phyloP scores from a whole-genome alignment of 1,284 basidiomycete genomes.

The Trametes versicolor region DNA sequence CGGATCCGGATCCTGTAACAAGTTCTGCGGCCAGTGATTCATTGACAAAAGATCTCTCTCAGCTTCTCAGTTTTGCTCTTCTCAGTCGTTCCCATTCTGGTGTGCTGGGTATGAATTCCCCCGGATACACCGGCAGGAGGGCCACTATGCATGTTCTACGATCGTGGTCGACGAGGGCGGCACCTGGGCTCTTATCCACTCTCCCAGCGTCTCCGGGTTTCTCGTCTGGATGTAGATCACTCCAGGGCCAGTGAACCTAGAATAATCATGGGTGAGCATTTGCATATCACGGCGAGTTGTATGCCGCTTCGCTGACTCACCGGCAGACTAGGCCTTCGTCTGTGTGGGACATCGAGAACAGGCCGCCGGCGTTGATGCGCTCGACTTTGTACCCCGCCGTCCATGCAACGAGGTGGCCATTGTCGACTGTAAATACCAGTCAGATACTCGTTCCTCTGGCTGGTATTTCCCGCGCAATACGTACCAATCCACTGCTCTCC shows the following conservation, averaged over 20 bases:
- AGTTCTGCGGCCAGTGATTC: too few relatives aligned
- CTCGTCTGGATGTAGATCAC: conserved; percentile 46
- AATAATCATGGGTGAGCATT: too few relatives aligned
- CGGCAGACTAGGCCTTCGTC: conserved; percentile 45
- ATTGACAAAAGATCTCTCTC: too few relatives aligned
- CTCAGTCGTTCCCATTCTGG: too few relatives aligned
- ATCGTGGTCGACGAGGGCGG: conserved; percentile 28
- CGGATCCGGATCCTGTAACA: too few relatives aligned
- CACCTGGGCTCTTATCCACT: conserved; percentile 44
- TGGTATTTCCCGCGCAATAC: too few relatives aligned
- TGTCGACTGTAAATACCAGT: conserved; percentile 40
- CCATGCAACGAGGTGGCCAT: conserved; percentile 48
- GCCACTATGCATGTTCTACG: too few relatives aligned
- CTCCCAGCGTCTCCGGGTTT: conserved; percentile 43
- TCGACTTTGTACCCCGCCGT: conserved; percentile 47
- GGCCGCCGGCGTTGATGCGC: conserved; percentile 44
- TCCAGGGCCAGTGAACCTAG: conserved; percentile 46
- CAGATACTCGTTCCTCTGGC: too few relatives aligned
- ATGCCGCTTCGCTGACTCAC: neutral
- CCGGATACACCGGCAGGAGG: too few relatives aligned
- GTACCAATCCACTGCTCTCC: conserved; percentile 48
- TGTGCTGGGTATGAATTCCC: too few relatives aligned
- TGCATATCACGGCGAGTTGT: too few relatives aligned
- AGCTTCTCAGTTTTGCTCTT: too few relatives aligned
- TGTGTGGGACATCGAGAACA: conserved; percentile 42